Evolutionary conservation across 2,329 filamentous ascomycete genomes (phyloP).

Genomic region (Ascochyta pisi): DNA sequence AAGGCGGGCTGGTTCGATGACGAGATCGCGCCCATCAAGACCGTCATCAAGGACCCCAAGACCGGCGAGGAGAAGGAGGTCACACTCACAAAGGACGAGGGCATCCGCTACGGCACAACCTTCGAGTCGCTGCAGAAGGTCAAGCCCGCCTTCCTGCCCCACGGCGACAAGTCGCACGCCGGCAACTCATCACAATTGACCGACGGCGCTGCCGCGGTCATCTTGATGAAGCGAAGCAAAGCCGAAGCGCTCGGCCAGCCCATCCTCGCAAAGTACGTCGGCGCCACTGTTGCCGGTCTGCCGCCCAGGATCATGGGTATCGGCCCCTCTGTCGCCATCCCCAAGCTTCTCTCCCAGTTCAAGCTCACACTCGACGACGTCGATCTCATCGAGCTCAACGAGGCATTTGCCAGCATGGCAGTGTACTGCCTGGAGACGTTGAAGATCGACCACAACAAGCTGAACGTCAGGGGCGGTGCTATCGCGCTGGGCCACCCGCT

Average conservation of each 20-base stretch:
- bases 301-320: slow-evolving; percentile 97
- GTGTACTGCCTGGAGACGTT: slow-evolving; percentile 81
- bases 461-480: slow-evolving; percentile 82
- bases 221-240: slow-evolving; percentile 93
- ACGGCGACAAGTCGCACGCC: slow-evolving; percentile 84
- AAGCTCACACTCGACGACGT: slow-evolving; percentile 80
- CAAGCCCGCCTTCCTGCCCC: slow-evolving; percentile 87
- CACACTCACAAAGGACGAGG: slow-evolving; percentile 85
- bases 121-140: slow-evolving; percentile 83
- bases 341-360: slow-evolving; percentile 84
- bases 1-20: slow-evolving; percentile 91
- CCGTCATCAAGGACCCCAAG: slow-evolving; percentile 83
- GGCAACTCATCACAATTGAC: slow-evolving; percentile 96
- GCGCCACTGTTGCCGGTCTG: slow-evolving; percentile 87
- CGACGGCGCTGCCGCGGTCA: slow-evolving; percentile 86
- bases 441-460: slow-evolving; percentile 74
- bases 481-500: slow-evolving; percentile 85
- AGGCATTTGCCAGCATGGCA: slow-evolving; percentile 97
- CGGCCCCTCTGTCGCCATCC: slow-evolving; percentile 73
- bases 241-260: slow-evolving; percentile 87
- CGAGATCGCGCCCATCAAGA: slow-evolving; percentile 89
- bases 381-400: slow-evolving; percentile 93
- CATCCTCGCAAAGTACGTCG: slow-evolving; percentile 93
- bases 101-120: slow-evolving; percentile 88
- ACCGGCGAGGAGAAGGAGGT: slow-evolving; percentile 78